Evolutionary conservation across 192 early-diverging fungal species (phyloP), one percentile per base, ranked within the genome.

Genomic region (Phycomyces blakesleeanus): DNA sequence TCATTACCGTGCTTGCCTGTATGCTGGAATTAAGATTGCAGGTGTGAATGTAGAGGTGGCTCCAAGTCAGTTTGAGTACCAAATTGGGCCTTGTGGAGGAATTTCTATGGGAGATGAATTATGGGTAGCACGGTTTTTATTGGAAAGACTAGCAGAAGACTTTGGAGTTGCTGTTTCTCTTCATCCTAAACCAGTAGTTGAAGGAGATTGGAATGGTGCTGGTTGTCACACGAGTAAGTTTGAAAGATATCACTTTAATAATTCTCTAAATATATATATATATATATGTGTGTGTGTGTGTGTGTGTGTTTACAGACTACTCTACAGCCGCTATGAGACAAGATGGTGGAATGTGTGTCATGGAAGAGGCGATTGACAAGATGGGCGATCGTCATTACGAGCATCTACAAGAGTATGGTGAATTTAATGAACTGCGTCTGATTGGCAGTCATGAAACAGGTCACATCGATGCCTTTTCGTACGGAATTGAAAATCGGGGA

Each of bases 371-470:
- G 41, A 80, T 83, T 21, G 78, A 82, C 15, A 80, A 80, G 51
- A 61, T 83, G 67, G 52, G 69, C 11, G 44, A 55, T 26, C 57
- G 66, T 34, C 81, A 83, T 64, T 12, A 26, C 3, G 81, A 78
- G 25, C 81, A 83, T 63, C 80, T 83, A 20, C 72, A 72, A 41
- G 81, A 83, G 21, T 83, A 83, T 59, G 81, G 81, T 34, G 67
- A 73, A 61, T 81, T 83, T 55, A 83, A 83, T 60, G 78, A 83
- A 16, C 59, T 76, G 55, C 74, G 81, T 9, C 59, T 83, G 15
- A 82, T 78, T 22, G 81, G 81, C 40, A 20, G 42, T 37, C 76
- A 83, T 18, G 81, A 83, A 50, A 83, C 81, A 24, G 81, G 77
- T 57, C 76, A 82, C 42, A 83, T 83, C 56, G 57, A 55, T 20